These are phyloP conservation scores for Phaeophleospora eucalypticola DNA, from an alignment of 2,329 filamentous ascomycete species.

Conservation along the genomic window DNA sequence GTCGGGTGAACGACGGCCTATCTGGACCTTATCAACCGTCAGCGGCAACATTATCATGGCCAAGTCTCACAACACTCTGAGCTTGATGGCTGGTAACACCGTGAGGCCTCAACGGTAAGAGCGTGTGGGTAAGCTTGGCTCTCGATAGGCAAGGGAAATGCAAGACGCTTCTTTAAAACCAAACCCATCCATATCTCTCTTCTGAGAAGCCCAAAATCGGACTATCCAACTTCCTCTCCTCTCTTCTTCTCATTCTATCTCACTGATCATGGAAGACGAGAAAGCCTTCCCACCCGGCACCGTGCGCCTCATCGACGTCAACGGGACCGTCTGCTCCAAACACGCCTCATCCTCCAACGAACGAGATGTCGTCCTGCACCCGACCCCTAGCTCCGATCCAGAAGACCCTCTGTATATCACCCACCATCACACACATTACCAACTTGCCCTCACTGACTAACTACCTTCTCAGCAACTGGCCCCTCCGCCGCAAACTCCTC, in stretches of 20 bases:
- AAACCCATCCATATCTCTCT: no score
- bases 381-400: conserved; percentile 41
- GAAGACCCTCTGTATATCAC: conserved; percentile 39
- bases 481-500: conserved; percentile 39
- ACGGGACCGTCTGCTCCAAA: conserved; percentile 33
- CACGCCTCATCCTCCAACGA: conserved; percentile 34
- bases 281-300: conserved; percentile 36
- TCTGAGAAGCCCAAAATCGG: no score
- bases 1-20: background rate
- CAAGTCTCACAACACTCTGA: background rate
- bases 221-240: no score
- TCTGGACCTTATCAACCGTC: background rate
- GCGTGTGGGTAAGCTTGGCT: background rate
- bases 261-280: conserved; percentile 4
- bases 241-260: no score
- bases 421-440: background rate
- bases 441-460: no score
- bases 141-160: background rate
- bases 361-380: conserved; percentile 39
- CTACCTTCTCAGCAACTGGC: conserved; percentile 36
- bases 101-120: background rate
- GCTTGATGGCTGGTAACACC: background rate
- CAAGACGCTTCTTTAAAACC: no score
- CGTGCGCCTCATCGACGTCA: conserved; percentile 40
- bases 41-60: background rate